Conservation (phyloP, 1,284 basidiomycete species). For the Cystobasidium slooffiae region DNA sequence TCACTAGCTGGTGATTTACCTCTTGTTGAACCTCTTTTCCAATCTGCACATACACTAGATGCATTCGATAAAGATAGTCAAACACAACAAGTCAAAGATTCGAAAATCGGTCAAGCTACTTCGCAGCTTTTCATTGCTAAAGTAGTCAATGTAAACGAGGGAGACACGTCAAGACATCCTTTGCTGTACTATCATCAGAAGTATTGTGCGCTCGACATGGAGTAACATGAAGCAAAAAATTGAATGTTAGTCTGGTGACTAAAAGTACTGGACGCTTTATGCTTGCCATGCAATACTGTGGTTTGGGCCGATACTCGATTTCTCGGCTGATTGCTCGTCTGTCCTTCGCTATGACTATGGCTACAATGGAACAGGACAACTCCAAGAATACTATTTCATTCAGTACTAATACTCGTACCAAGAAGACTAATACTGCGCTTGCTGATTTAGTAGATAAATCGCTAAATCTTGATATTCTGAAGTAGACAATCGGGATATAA, state of each 20-base stretch:
- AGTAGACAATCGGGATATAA: not conserved
- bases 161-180: slow-evolving; percentile 17
- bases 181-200: slow-evolving; percentile 39
- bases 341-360: slow-evolving; percentile 5
- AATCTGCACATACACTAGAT: slow-evolving; percentile 20
- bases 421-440: slow-evolving; percentile 54
- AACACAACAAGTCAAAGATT: slow-evolving; percentile 14
- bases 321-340: not conserved
- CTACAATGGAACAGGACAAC: slow-evolving; percentile 3
- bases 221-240: not conserved
- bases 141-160: slow-evolving; percentile 43
- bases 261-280: too few relatives aligned
- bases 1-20: slow-evolving; percentile 40
- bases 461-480: slow-evolving; percentile 84
- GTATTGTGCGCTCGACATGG: slow-evolving; percentile 27
- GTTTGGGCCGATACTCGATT: too few relatives aligned
- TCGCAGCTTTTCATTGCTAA: slow-evolving; percentile 51
- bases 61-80: not conserved
- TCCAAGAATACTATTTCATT: not conserved
- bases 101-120: slow-evolving; percentile 31
- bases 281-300: too few relatives aligned
- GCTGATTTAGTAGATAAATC: slow-evolving; percentile 73
- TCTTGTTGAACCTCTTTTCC: slow-evolving; percentile 29
- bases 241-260: not conserved
- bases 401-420: not conserved